phyloP scores from a whole-genome alignment of 495 filamentous ascomycete genomes.

The Aspergillus biplanus region DNA sequence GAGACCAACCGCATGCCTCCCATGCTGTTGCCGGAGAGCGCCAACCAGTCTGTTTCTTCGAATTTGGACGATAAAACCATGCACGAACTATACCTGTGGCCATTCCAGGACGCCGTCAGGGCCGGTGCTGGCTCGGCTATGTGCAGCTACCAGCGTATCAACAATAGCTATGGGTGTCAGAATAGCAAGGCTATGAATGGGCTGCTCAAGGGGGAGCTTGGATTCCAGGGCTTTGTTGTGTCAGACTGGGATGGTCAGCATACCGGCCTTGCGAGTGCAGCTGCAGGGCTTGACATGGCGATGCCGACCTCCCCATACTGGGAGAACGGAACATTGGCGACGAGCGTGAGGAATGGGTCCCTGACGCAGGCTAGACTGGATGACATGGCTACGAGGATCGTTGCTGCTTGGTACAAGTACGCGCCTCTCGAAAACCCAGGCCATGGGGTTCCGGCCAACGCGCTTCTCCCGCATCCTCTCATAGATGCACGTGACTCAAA shows the following conservation, averaged over 20 bases:
- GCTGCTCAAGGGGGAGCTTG: constrained; percentile 66
- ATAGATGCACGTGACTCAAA: constrained; percentile 54
- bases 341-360: constrained; percentile 51
- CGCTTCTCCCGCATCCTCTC: too few species aligned
- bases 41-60: constrained; percentile 57
- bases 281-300: constrained; percentile 65
- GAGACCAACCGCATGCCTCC: constrained; percentile 71
- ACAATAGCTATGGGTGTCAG: constrained; percentile 66
- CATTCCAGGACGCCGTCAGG: constrained; percentile 66
- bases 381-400: constrained; percentile 59
- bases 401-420: constrained; percentile 60
- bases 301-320: constrained; percentile 45
- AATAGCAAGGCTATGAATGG: constrained; percentile 65
- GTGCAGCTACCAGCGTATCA: constrained; percentile 72
- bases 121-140: constrained; percentile 65
- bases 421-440: constrained; percentile 52
- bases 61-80: constrained; percentile 69
- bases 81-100: constrained; percentile 84
- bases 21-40: too few species aligned
- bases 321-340: constrained; percentile 32
- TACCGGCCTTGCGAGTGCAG: constrained; percentile 53
- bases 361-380: constrained; percentile 49
- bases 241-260: constrained; percentile 68
- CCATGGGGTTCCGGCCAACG: constrained; percentile 39
- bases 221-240: constrained; percentile 70